Evolutionary conservation across 495 filamentous ascomycete species (phyloP).

Genomic region (Aspergillus nidulans): DNA sequence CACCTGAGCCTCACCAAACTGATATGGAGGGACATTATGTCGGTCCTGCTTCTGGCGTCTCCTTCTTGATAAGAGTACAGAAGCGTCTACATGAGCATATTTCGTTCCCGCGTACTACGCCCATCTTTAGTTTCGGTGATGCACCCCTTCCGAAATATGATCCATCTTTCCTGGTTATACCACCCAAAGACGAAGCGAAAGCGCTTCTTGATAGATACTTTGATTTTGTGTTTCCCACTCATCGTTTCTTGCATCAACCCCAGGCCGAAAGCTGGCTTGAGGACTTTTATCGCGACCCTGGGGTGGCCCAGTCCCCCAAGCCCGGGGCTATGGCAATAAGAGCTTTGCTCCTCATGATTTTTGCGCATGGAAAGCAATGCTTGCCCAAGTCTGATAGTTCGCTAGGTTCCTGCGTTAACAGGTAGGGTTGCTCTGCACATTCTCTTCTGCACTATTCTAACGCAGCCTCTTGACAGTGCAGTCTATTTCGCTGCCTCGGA

Average conservation of each 20-base stretch:
- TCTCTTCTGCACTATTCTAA: not conserved
- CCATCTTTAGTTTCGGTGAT: slow-evolving; percentile 30
- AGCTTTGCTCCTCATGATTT: slow-evolving; percentile 22
- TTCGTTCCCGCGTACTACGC: slow-evolving; percentile 17
- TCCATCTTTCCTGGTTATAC: slow-evolving; percentile 20
- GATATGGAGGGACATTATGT: slow-evolving; percentile 35
- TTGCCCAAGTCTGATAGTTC: slow-evolving; percentile 1
- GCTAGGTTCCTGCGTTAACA: slow-evolving; percentile 10
- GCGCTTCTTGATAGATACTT: slow-evolving; percentile 27
- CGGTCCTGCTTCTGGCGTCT: slow-evolving; percentile 30
- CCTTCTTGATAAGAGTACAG: slow-evolving; percentile 30
- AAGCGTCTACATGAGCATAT: slow-evolving; percentile 26
- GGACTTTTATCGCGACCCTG: slow-evolving; percentile 16
- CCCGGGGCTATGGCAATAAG: slow-evolving; percentile 13
- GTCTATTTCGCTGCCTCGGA: slow-evolving; percentile 24
- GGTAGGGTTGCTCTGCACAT: slow-evolving; percentile 1
- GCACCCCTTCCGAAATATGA: slow-evolving; percentile 25
- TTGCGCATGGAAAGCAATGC: slow-evolving; percentile 22
- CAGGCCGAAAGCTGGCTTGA: slow-evolving; percentile 19
- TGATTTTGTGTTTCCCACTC: slow-evolving; percentile 33
- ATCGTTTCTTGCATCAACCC: slow-evolving; percentile 27
- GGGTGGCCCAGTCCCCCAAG: not conserved
- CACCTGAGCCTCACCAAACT: slow-evolving; percentile 27
- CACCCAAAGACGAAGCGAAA: slow-evolving; percentile 20
- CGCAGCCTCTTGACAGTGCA: slow-evolving; percentile 7